Base-by-base conservation (phyloP, 2,329 filamentous ascomycete genomes). In the Hymenoscyphus fructigenus region DNA sequence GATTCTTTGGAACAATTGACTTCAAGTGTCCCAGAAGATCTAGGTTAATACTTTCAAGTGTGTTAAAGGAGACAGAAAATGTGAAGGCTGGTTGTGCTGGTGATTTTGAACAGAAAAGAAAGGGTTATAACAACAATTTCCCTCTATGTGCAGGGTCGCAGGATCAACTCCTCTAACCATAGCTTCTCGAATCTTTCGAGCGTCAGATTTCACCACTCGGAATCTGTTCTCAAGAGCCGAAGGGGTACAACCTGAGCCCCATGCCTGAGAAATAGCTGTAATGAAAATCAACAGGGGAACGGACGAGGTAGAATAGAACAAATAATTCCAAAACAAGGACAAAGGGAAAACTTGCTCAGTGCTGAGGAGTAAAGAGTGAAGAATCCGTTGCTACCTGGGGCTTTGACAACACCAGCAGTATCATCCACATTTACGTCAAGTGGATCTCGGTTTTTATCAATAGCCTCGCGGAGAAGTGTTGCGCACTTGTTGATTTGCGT, bases 221-320 rank as follows among this genome's bases (percentile, higher is more conserved):
- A 79, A 72, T 44, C 78, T 74, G 59, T 79, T 79, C 23, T 80
- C 75, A 32, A 80, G 65, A 9, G 77, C 72, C 59, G 73, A 73
- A 3, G 63, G 69, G 5, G 77, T 78, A 6, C 73, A 72, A 55
- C 76, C 76, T 12, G 74, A 72, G 29, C 78, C 78, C 62, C 73
- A 73, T 53, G 67, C 57, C 14, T 44, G 59, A 23, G 67, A 60
- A 12, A 71, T 70, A 12, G 66, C 74, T 73, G 67, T 58, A 36
- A 36, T 29, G 32, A 50, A 59, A 29, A 74, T 69, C 69, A 68
- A 69, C 53, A 70, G 60, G 47, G 23, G 60, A 28, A 67, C 44
- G 5, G 10, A 41, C 36, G 15, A 50, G 44, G 10, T 23, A 57
- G 38, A 4, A 61, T 59, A 61, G 59, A 44, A 41, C 15, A n/a